phyloP scores from a whole-genome alignment of 2,329 filamentous ascomycete genomes.

The Fragosphaeria purpurea region DNA sequence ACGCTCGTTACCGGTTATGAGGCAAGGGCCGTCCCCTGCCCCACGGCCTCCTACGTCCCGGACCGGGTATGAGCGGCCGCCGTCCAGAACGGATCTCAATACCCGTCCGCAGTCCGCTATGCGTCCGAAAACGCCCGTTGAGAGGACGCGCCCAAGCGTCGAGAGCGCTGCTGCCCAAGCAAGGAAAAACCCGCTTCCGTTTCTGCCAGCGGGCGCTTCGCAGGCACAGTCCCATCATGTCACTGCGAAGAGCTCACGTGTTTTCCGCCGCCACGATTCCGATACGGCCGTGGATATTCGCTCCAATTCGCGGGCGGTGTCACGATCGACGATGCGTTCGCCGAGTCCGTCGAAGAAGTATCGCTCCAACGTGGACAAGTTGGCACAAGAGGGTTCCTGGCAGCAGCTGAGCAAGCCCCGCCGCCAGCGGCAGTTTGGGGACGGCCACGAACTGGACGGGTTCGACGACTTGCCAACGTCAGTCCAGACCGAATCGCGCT shows the following conservation, averaged over 20 bases:
- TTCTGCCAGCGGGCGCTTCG: conserved; percentile 66
- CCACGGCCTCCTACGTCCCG: conserved; percentile 36
- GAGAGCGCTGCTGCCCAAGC: conserved; percentile 43
- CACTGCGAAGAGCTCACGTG: conserved; percentile 57
- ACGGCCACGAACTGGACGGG: conserved; percentile 81
- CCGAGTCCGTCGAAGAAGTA: conserved; percentile 45
- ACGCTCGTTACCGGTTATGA: conserved; percentile 53
- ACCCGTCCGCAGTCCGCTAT: conserved; percentile 40
- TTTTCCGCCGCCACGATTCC: conserved; percentile 73
- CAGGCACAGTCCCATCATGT: conserved; percentile 64
- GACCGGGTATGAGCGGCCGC: conserved; percentile 40
- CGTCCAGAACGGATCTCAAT: conserved; percentile 44
- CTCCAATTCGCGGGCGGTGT: conserved; percentile 46
- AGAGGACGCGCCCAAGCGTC: conserved; percentile 41
- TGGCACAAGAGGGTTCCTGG: conserved; percentile 38
- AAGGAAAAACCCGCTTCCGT: conserved; percentile 58
- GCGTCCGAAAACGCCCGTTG: conserved; percentile 63
- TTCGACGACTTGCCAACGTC: conserved; percentile 96
- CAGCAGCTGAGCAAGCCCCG: conserved; percentile 66
- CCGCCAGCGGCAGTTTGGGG: conserved; percentile 67
- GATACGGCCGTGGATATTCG: conserved; percentile 54
- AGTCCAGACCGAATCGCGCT: conserved; percentile 68
- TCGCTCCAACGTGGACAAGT: conserved; percentile 28
- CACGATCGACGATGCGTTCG: conserved; percentile 48
- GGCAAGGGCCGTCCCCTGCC: conserved; percentile 37